Base-by-base conservation (phyloP, 805 yeast genomes). In the Komagataella phaffii region DNA sequence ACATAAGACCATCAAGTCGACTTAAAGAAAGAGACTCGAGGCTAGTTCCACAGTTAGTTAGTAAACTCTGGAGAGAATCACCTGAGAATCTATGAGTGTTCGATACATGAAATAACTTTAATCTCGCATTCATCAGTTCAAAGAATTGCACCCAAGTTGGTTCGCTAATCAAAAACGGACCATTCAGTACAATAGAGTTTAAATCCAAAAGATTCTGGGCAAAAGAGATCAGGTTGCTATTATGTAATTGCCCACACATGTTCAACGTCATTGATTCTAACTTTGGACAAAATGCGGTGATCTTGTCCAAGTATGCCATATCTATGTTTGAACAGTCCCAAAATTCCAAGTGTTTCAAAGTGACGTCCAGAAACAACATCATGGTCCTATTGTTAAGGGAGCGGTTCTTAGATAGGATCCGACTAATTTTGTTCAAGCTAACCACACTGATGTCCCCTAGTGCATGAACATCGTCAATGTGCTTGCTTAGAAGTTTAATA, bases 221-320 rank as follows among this genome's bases (percentile, higher is more conserved):
- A 54, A 76, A 79, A 61, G 88, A 85, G 17, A 70, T 61, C 53
- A 93, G 63, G 53, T 85, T 83, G 55, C 83, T 89, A 61, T 86
- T 86, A 58, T 85, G 88, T 45, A 93, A 68, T 58, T 86, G 90
- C 3, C 99, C 99, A 70, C 98, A 91, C 97, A 90, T 91, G 53
- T 81, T 80, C 47, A 93, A 68, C 0, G 83, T 83, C 47, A 93
- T 63, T 1, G 72, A 64, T 56, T 77, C 81, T 3, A 93, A 55
- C 24, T 82, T 72, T 0, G 96, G 96, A 57, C 96, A 87, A 62
- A 69, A 84, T 0, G 95, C 73, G 0, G 90, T 89, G 44, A 93
- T 79, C 56, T 80, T 73, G 58, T 77, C 76, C 54, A 83, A 74
- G 0, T 93, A 77, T 54, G 77, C 83, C 45, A 75, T 73, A 21